A percentile compares a stretch with the other conserved stretches of the same genome.
Evolutionary conservation across 352 stramenopile genomes (phyloP).

Genomic region (Pythium brassicae): DNA sequence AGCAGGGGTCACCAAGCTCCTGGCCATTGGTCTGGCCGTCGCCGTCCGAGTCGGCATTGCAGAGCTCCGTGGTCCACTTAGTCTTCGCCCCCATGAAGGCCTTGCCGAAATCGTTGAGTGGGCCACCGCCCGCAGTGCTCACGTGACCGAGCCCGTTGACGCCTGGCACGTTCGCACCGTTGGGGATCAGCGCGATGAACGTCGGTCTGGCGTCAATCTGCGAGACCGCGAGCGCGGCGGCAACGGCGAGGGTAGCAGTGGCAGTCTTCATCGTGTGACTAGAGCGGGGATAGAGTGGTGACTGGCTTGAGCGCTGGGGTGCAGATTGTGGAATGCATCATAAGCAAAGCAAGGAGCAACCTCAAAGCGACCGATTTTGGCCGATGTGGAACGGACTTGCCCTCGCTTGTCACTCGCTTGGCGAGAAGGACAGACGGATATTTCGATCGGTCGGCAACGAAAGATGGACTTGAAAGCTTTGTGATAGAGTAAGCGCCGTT

Average conservation of each 20-base stretch:
- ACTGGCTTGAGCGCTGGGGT: neutral
- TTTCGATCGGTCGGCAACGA: too few relatives aligned
- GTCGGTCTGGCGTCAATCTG: conserved; percentile 3
- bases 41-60: conserved; percentile 29
- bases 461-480: too few relatives aligned
- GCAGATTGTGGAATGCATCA: conserved; percentile 6
- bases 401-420: too few relatives aligned
- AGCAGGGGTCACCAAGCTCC: conserved; percentile 54
- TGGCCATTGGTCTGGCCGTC: conserved; percentile 52
- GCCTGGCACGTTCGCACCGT: conserved; percentile 18
- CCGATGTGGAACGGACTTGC: too few relatives aligned
- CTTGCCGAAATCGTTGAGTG: conserved; percentile 25
- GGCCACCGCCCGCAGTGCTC: conserved; percentile 24
- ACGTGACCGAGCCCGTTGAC: conserved; percentile 30
- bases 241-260: neutral
- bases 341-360: too few relatives aligned
- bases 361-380: too few relatives aligned
- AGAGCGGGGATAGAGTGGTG: neutral
- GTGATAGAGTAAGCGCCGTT: too few relatives aligned
- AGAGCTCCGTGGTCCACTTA: conserved; percentile 32
- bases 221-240: neutral
- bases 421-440: too few relatives aligned
- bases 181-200: conserved; percentile 17
- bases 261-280: conserved; percentile 5
- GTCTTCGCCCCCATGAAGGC: conserved; percentile 15